Base-by-base conservation (phyloP, 1,284 basidiomycete species). In the Papiliotrema fonsecae region DNA sequence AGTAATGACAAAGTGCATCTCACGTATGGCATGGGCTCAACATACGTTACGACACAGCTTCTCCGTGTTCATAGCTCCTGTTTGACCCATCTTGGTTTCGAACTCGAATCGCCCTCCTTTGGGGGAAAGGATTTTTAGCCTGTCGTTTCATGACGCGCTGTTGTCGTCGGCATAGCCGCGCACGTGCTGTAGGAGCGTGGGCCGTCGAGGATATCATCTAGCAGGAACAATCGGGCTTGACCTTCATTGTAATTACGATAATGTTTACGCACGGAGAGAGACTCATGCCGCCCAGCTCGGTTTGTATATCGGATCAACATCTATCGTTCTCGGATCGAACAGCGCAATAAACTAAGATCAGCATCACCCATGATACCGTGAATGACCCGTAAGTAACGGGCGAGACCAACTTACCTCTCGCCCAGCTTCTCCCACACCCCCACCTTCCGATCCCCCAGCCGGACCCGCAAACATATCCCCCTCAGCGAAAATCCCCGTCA, bases 381-480 rank as follows among this genome's bases (percentile, higher is more conserved):
- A 10, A 7, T 14, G 9, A 62, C 64, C n/a, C n/a, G n/a, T n/a
- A n/a, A n/a, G n/a, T n/a, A n/a, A n/a, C n/a, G n/a, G n/a, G n/a
- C n/a, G n/a, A n/a, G n/a, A n/a, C n/a, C n/a, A n/a, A n/a, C n/a
- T 51, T 48, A 66, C 64, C 53, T 69, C 68, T 45, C 65, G 52
- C 1, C 67, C 68, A 4, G 65, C 62, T 30, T 68, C 59, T 7
- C 69, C 69, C 3, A 71, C 55, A 1, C 69, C 69, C 6, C 62
- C 63, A 13, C 69, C 69, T 50, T 73, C 69, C 18, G 67, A 58
- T 1, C 69, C 69, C 7, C 69, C 67, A n/a, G 70, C 68, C 2
- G 61, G 65, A 24, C 69, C 69, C n/a, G 71, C 66, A 48, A 72
- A 73, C 60, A 71, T 65, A 52, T 72, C 69, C 0, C 65, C 67